Conservation (phyloP, 2,329 filamentous ascomycete species). For the Aspergillus texensis region DNA sequence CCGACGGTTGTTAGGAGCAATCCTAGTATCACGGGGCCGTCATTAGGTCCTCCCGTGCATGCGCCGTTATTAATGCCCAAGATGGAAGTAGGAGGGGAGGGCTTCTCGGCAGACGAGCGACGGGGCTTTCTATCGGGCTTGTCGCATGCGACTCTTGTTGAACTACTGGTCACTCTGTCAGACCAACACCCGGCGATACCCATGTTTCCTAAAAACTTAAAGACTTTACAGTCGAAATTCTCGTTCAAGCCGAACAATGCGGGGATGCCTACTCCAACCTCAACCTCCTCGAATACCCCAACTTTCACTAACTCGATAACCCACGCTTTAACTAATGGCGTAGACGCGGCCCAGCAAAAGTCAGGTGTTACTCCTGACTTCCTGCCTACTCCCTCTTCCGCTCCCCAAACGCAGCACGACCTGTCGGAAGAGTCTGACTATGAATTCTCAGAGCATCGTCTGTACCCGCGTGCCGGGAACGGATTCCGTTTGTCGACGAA, state of each 20-base stretch:
- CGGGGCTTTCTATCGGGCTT: constrained; percentile 65
- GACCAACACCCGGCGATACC: constrained; percentile 66
- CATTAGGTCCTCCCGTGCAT: constrained; percentile 13
- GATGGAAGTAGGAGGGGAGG: constrained; percentile 31
- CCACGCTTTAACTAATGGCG: not conserved
- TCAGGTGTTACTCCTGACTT: not conserved
- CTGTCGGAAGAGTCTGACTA: constrained; percentile 41
- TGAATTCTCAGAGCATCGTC: constrained; percentile 57
- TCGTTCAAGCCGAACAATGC: constrained; percentile 14
- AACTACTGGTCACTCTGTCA: constrained; percentile 64
- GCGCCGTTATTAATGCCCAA: constrained; percentile 19
- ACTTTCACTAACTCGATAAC: not conserved
- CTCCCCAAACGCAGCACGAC: constrained; percentile 27
- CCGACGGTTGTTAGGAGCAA: constrained; percentile 40
- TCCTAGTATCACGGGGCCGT: constrained; percentile 15
- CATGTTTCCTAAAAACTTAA: constrained; percentile 57
- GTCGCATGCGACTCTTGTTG: constrained; percentile 63
- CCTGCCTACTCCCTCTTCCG: constrained; percentile 6
- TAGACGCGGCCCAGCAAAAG: not conserved
- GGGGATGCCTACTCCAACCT: constrained; percentile 5
- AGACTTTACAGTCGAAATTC: constrained; percentile 26
- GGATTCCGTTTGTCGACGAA: constrained; percentile 62
- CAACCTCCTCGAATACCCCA: constrained; percentile 12
- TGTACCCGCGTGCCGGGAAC: constrained; percentile 65
- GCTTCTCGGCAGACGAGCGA: constrained; percentile 52